phyloP scores from a whole-genome alignment of 169 alveolate genomes.

The Plasmodium ovale region DNA sequence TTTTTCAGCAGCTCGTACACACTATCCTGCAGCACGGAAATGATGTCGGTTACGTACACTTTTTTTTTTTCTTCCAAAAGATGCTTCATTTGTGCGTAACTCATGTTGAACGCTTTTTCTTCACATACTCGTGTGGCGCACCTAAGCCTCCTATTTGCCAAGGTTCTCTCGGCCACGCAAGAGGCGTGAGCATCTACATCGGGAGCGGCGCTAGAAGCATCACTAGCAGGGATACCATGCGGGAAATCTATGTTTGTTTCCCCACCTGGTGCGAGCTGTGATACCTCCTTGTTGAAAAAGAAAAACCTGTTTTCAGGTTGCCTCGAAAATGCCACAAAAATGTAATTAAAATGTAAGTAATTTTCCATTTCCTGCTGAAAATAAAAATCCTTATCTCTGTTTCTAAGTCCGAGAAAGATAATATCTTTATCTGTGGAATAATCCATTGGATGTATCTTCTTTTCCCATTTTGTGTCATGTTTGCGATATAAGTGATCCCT shows the following conservation, averaged over 20 bases:
- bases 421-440: slow-evolving; percentile 12
- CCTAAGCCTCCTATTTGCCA: background rate
- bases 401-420: slow-evolving; percentile 49
- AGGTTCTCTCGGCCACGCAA: too few species aligned
- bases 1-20: slow-evolving; percentile 31
- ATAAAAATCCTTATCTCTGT: slow-evolving; percentile 35
- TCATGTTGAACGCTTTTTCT: background rate
- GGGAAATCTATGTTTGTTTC: too few species aligned
- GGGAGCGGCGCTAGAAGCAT: background rate
- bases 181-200: background rate
- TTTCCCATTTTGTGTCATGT: background rate
- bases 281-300: background rate
- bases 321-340: slow-evolving; percentile 57
- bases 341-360: slow-evolving; percentile 24
- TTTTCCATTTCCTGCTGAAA: slow-evolving; percentile 11
- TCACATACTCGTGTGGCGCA: too few species aligned
- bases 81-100: slow-evolving; percentile 18
- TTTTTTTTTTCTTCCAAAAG: slow-evolving; percentile 27
- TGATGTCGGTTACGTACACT: slow-evolving; percentile 65
- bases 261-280: background rate
- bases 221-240: too few species aligned
- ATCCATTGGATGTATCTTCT: background rate
- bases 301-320: slow-evolving; percentile 3
- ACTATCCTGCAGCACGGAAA: slow-evolving; percentile 20
- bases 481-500: slow-evolving; percentile 20